Evolutionary conservation across 768 basidiomycete species (phyloP).

Genomic region (Trametes gibbosa): DNA sequence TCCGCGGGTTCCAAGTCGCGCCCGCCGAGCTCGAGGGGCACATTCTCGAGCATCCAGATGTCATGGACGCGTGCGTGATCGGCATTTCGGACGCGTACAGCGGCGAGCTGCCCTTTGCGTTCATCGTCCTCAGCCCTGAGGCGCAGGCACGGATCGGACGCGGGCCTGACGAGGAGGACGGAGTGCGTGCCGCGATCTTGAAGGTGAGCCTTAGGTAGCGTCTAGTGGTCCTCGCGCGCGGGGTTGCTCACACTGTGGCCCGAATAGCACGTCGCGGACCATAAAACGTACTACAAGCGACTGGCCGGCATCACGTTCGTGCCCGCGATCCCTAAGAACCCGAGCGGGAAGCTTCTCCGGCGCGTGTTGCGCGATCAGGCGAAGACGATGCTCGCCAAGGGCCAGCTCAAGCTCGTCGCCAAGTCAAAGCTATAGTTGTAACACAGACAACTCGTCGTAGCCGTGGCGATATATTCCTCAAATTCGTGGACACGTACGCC

Average conservation of each 20-base stretch:
- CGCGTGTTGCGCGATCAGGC: slow-evolving; percentile 29
- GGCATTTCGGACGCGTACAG: slow-evolving; percentile 68
- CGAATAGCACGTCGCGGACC: slow-evolving; percentile 26
- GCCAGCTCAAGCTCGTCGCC: neutral
- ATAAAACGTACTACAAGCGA: slow-evolving; percentile 35
- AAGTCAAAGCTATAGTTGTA: slow-evolving; percentile 11
- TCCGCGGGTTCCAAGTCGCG: slow-evolving; percentile 43
- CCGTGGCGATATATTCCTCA: too few species aligned
- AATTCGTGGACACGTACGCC: too few species aligned
- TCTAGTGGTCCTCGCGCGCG: too few species aligned
- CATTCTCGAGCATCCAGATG: slow-evolving; percentile 41
- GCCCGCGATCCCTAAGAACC: slow-evolving; percentile 33
- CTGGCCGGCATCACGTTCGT: slow-evolving; percentile 38
- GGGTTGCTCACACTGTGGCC: too few species aligned
- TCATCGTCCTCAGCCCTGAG: slow-evolving; percentile 50
- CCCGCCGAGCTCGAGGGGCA: slow-evolving; percentile 38
- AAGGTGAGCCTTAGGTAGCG: too few species aligned
- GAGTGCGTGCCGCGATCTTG: slow-evolving; percentile 43
- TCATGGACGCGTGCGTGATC: slow-evolving; percentile 41
- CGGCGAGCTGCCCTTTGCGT: slow-evolving; percentile 73
- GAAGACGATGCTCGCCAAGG: slow-evolving; percentile 11
- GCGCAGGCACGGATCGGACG: slow-evolving; percentile 34
- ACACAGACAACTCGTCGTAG: too few species aligned
- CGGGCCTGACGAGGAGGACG: slow-evolving; percentile 32
- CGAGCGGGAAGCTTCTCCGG: slow-evolving; percentile 32